A percentile compares a stretch with the other conserved stretches of the same genome.
These are phyloP conservation scores for Fennellomyces sp. DNA, from an alignment of 371 early-diverging fungal genomes.

Conservation along the genomic window DNA sequence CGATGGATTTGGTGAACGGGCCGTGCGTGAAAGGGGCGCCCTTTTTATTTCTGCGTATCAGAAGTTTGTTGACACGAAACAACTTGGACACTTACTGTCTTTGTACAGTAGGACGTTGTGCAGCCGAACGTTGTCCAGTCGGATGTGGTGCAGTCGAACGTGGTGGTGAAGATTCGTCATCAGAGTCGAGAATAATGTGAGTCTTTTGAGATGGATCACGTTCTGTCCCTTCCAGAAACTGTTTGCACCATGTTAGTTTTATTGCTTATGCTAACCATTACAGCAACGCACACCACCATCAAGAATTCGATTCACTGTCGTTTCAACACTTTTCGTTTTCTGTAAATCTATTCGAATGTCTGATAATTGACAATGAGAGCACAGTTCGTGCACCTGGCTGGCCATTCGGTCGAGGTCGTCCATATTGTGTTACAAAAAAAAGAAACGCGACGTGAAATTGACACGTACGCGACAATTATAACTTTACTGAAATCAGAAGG, in stretches of 20 bases:
- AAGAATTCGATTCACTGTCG: constrained; percentile 56
- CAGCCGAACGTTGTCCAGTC: neutral
- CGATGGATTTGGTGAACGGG: too few species aligned
- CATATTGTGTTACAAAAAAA: neutral
- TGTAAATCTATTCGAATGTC: constrained; percentile 49
- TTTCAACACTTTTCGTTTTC: constrained; percentile 44
- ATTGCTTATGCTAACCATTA: neutral
- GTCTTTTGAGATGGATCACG: constrained; percentile 24
- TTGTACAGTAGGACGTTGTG: neutral
- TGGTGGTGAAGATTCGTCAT: constrained; percentile 18
- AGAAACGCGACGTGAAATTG: neutral
- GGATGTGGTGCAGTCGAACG: neutral
- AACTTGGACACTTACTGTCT: neutral
- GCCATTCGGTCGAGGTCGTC: constrained; percentile 26
- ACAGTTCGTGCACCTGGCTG: constrained; percentile 31
- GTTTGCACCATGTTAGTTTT: too few species aligned
- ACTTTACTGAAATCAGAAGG: neutral
- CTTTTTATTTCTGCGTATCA: neutral
- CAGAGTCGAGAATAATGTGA: constrained; percentile 22
- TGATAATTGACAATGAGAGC: constrained; percentile 15
- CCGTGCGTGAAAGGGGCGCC: neutral
- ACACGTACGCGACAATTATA: neutral
- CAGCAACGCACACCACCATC: constrained; percentile 44
- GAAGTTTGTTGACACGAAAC: too few species aligned
- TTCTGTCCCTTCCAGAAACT: constrained; percentile 46